These are phyloP conservation scores for Zygotorulaspora danielsina DNA, from an alignment of 805 yeast genomes.

Conservation along the genomic window DNA sequence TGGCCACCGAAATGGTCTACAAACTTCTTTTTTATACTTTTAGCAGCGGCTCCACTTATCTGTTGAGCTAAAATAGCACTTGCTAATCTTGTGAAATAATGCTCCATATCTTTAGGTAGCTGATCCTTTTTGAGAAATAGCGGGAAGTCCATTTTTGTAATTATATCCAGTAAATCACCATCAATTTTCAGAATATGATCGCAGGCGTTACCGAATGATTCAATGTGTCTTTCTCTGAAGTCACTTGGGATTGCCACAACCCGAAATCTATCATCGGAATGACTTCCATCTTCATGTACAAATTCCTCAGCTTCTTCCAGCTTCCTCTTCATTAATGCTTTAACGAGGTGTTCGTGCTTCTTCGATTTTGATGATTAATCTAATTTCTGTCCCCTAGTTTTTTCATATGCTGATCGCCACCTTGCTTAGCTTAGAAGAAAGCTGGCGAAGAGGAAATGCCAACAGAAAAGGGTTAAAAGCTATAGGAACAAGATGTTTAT, in stretches of 20 bases:
- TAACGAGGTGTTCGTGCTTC: too few relatives aligned
- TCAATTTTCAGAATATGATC: slow-evolving; percentile 35
- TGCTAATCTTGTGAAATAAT: slow-evolving; percentile 42
- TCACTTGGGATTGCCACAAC: slow-evolving; percentile 22
- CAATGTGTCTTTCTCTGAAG: slow-evolving; percentile 29
- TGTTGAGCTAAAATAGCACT: slow-evolving; percentile 65
- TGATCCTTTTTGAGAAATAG: slow-evolving; percentile 23
- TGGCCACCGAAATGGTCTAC: slow-evolving; percentile 34
- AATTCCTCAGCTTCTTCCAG: too few relatives aligned
- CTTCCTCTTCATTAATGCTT: too few relatives aligned
- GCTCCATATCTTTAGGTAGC: slow-evolving; percentile 20
- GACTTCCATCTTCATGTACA: too few relatives aligned
- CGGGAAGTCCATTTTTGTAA: slow-evolving; percentile 29
- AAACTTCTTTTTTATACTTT: slow-evolving; percentile 52
- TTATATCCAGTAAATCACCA: slow-evolving; percentile 35
- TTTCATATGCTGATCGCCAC: slow-evolving; percentile 1
- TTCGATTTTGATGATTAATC: too few relatives aligned
- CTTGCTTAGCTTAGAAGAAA: background rate
- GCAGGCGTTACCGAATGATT: slow-evolving; percentile 37
- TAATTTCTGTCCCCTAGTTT: background rate
- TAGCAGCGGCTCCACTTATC: slow-evolving; percentile 77
- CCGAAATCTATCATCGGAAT: too few relatives aligned
- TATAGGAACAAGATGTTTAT: slow-evolving; percentile 41
- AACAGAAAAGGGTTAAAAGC: background rate
- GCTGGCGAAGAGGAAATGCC: too few relatives aligned